Base-by-base conservation (phyloP, 768 basidiomycete genomes). In the Boletus reticulatus region DNA sequence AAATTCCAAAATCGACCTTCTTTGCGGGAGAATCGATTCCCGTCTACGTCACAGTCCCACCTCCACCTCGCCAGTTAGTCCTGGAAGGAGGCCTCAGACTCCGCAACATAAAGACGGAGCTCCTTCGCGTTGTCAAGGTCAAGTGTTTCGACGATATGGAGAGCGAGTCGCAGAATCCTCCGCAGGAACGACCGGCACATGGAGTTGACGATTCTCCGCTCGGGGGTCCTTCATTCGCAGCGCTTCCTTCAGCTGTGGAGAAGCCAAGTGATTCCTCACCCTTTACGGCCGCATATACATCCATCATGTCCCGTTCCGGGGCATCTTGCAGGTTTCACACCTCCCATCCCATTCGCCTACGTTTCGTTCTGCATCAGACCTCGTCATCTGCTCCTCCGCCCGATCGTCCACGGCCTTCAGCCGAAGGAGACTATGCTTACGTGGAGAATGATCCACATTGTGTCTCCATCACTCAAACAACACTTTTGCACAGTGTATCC, bases 301-400 rank as follows among this genome's bases (percentile, higher is more conserved):
- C 79, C 4, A 77, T 87, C 48, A 76, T 98, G 27, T 86, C 92
- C 13, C 83, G 88, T 8, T 94, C 94, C 14, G 96, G 96, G 44
- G 94, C 94, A 42, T 88, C 92, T 19, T 94, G 93, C 69, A 86
- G 93, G 44, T 94, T 97, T 67, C 94, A 97, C 62, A 82, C 85
- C 0, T 79, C 82, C 43, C 81, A 80, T 14, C 80, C 88, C 4
- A 81, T 94, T 56, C 88, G 80, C 60, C 78, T 92, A 38, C 84
- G 93, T 4, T 89, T 98, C 56, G 75, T 95, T 29, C 76, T 98
- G 16, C 92, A 92, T 63, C 86, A 83, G 49, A 74, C 80, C 19
- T 75, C 78, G 5, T 75, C 80, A 19, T 71, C 76, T 48, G 68
- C 75, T 31, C 79, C 84, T n/a, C 78, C 84, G 16, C 62, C 77